Evolutionary conservation across 176 grass and related monocot species (phyloP).

Genomic region (Secale cereale): DNA sequence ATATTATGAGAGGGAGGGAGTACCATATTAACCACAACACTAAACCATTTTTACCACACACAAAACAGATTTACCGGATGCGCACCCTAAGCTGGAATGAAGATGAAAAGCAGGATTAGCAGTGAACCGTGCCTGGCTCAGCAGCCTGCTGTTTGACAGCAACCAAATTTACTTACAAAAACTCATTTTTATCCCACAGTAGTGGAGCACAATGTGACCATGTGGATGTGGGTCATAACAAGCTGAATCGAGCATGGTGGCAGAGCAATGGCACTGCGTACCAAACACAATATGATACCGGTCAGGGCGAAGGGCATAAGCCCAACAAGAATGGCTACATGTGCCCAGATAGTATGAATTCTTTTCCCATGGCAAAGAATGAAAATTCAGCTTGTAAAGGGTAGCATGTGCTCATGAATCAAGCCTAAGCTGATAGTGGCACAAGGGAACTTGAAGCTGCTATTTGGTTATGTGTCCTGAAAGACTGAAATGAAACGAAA

Average conservation of each 20-base stretch:
- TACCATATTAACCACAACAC: not conserved
- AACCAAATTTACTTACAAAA: not conserved
- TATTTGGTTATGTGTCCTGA: not conserved
- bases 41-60: not conserved
- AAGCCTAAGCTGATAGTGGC: not conserved
- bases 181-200: not conserved
- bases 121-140: not conserved
- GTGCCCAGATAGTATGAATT: not conserved
- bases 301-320: not conserved
- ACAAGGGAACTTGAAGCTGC: constrained; percentile 5
- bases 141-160: not conserved
- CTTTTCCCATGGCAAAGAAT: not conserved
- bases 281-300: not conserved
- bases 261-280: not conserved
- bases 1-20: no score
- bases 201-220: not conserved
- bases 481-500: not conserved
- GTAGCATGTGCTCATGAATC: not conserved
- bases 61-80: not conserved
- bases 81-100: not conserved
- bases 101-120: not conserved
- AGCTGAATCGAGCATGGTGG: not conserved
- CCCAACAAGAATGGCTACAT: not conserved
- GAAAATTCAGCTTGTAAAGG: not conserved
- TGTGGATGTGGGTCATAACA: not conserved